Evolutionary conservation across 2,329 filamentous ascomycete genomes (phyloP), one percentile per base, ranked within the genome.

Genomic region (Graphilbum sp.): DNA sequence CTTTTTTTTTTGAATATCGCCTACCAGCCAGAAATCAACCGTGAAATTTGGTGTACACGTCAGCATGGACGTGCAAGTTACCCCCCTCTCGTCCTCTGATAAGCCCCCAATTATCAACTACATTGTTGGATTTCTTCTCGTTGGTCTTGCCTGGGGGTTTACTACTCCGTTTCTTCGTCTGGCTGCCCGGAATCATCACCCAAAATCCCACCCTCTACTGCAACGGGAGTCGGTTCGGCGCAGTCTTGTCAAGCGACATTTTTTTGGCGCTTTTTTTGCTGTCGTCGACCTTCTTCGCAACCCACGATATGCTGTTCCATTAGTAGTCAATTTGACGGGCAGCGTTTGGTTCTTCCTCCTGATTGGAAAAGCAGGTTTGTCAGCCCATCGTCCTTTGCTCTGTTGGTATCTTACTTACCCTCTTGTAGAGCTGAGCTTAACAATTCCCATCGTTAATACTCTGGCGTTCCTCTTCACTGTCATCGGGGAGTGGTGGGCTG

Each of bases 321-420:
- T 96, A 48, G 60, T 94, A 37, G 59, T 94, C 41, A 96, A 96
- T 54, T 61, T 96, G 38, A 94, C 88, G 3, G 88, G 88, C 23
- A 93, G 85, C 52, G 69, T 95, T 39, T 96, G 88, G 88, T 96
- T 96, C 60, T 96, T 96, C 50, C 59, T 96, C 47, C 64, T 96
- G 46, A 88, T 96, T 59, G 88, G 88, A 7, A 75, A 90, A 56
- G 87, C 87, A 50, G 86, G 86, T 92, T 59, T 49, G 79, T 69
- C 21, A 29, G 37, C 18, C 39, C 29, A 30, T 27, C 13, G 24
- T 10, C 19, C 15, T 24, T 16, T 32, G 11, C 17, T 27, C 16
- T 6, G 15, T 34, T 27, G 40, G 32, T 29, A 20, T 15, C 21
- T 6, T 19, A 12, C 18, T 15, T 30, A 31, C 34, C 34, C 21